Base-by-base conservation (phyloP, 2,329 filamentous ascomycete species). In the Ophiostoma triangulosporum region DNA sequence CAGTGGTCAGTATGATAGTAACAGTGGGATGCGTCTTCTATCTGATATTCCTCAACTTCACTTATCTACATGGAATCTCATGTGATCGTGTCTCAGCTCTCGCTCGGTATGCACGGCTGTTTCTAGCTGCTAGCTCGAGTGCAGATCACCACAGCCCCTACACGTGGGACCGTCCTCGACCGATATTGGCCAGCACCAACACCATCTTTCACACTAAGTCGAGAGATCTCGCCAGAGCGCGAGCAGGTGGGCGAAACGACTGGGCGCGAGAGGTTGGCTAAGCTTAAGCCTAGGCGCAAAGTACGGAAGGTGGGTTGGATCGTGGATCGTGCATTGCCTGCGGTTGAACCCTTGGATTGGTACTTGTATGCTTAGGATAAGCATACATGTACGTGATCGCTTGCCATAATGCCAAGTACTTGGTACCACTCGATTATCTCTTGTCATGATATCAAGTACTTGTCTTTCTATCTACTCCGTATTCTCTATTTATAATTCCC, bases 191-290 rank as follows among this genome's bases (percentile, higher is more conserved):
- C 26, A 46, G 43, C 43, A 46, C 43, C 15, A 46, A n/a, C 26
- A 29, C 24, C 15, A 40, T 6, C 29, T 14, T 12, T 12, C 31
- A 33, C 15, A 6, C 29, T 14, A 14, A 35, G 32, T 35, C 32
- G 9, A 36, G 35, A 7, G 9, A 45, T 14, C 22, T 45, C 22
- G 48, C 45, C n/a, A n/a, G n/a, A 32, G 20, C 29, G 17, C 17
- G 56, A 54, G 57, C 57, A 59, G 57, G 57, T 59, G 57, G 57
- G 54, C 57, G 51, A 43, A 57, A 57, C 49, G 57, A 59, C 57
- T 59, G 56, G 57, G 51, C 50, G 31, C 43, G 36, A 51, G 49
- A 9, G 53, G 53, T 35, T 24, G 24, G n/a, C n/a, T n/a, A n/a
- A n/a, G n/a, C n/a, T n/a, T n/a, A n/a, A n/a, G 40, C n/a, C n/a